Evolutionary conservation across 2,329 filamentous ascomycete species (phyloP), one percentile per base, ranked within the genome.

Genomic region (Aspergillus luchuensis): DNA sequence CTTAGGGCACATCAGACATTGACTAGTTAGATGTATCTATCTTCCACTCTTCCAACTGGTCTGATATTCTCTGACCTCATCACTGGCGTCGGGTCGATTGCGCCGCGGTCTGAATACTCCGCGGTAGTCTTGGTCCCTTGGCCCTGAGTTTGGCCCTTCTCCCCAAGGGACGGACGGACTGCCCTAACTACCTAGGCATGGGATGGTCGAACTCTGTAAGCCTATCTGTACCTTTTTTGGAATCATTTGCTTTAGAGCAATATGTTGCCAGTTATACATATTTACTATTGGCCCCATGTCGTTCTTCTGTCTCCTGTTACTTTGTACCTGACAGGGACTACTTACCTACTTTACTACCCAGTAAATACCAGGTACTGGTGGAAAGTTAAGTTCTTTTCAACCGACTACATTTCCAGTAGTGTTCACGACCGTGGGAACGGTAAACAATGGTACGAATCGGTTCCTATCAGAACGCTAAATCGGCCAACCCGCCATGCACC

Each of bases 401-500:
- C 4, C 33, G 11, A 45, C 41, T 43, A 21, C n/a, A 43, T 5
- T 11, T 21, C 17, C 7, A 21, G 17, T 49, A 28, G 25, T 23
- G 28, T 21, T 25, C 21, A 43, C 38, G 23, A 23, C 38, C 21
- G 23, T 30, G 38, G 43, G 38, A 55, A 41, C 41, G 41, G 39
- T 30, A 25, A 43, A 41, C 36, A 28, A 6, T 28, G 8, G 25
- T 23, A 28, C 38, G 15, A 38, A 43, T 55, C 52, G 45, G 53
- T 56, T 41, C 39, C 15, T 56, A 56, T 56, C 53, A 56, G 41
- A 45, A 56, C 39, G 30, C 28, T 53, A 49, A 56, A 53, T 41
- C 48, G 47, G 45, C 47, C 53, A 47, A 17, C 19, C 48, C 41
- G 47, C 43, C 49, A 54, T 43, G 56, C 33, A 50, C 47, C 55